These are phyloP conservation scores for Symbiodinium pilosum DNA, from an alignment of 73 alveolate genomes.

Conservation along the genomic window DNA sequence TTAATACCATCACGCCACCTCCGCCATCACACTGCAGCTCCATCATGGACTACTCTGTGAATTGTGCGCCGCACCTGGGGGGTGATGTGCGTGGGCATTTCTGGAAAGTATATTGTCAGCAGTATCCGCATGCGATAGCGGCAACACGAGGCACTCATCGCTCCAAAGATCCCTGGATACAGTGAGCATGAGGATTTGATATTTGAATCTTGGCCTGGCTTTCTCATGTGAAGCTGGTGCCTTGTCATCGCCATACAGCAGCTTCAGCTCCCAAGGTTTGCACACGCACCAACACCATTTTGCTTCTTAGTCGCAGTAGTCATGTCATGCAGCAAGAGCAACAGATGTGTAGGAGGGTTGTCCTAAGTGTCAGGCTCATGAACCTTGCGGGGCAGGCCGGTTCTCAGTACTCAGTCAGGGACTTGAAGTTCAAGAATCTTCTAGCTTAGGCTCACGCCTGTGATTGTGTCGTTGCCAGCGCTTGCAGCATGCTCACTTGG, in stretches of 20 bases:
- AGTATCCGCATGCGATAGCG: too few species aligned
- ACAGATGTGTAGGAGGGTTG: too few species aligned
- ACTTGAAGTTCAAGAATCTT: too few species aligned
- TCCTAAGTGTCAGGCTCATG: too few species aligned
- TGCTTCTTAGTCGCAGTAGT: slow-evolving; percentile 49
- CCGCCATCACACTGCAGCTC: slow-evolving; percentile 93
- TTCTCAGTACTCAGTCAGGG: too few species aligned
- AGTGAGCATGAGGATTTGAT: slow-evolving; percentile 44
- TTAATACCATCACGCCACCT: slow-evolving; percentile 71
- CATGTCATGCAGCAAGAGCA: too few species aligned
- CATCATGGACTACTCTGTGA: slow-evolving; percentile 39
- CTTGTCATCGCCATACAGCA: too few species aligned
- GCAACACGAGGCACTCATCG: slow-evolving; percentile 22
- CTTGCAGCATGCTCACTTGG: too few species aligned
- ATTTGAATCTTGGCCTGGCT: slow-evolving; percentile 10
- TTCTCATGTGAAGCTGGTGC: too few species aligned
- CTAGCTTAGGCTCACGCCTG: too few species aligned
- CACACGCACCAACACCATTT: slow-evolving; percentile 88
- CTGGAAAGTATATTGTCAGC: not conserved
- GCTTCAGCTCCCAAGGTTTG: slow-evolving; percentile 60
- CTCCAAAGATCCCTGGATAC: slow-evolving; percentile 79
- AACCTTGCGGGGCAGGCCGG: slow-evolving; percentile 85
- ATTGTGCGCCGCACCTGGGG: not conserved
- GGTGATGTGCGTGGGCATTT: not conserved
- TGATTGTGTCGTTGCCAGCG: too few species aligned